Evolutionary conservation across 257 asterid species (phyloP), one percentile per base, ranked within the genome.

Genomic region (Catharanthus roseus): DNA sequence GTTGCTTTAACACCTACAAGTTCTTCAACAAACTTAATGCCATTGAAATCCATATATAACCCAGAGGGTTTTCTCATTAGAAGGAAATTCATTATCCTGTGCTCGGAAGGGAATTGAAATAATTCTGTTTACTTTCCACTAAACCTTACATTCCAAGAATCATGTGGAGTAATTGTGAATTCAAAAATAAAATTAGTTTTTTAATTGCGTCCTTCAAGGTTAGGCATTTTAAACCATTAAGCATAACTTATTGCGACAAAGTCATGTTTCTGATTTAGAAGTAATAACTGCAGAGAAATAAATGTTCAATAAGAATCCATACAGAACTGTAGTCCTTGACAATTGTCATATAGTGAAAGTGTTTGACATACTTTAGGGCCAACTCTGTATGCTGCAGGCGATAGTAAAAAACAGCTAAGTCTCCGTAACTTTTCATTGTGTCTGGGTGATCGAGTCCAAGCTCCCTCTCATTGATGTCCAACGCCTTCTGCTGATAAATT

Each of bases 371-470:
- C 84, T 82, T 82, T 67, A 82, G 39, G 69, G 95, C 96, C 72
- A 89, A 84, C 79, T 89, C 96, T 9, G 91, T 89, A 33, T 89
- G 91, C 76, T 89, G 96, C 33, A 89, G 93, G 74, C 96, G 83
- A 41, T 89, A 89, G 85, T 89, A 89, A 84, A 89, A 89, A 70
- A 89, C 96, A 47, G 93, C 92, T 51, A 89, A 81, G 81, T 89
- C 96, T 76, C 96, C 96, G 53, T 89, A 89, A 77, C 96, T 89
- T 87, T 85, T 89, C 96, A 89, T 89, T 74, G 96, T 89, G 82
- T 89, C 93, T n/a, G 96, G 93, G 71, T 89, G 96, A 77, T 89
- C 96, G 71, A 89, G 91, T 42, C 96, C 96, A 15, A 89, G 88
- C 78, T 89, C 96, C 72, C 96, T 85, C 83, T 89, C 96, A 77